A percentile compares a stretch with the other conserved stretches of the same genome.
Conservation (phyloP, 2,329 filamentous ascomycete genomes). For the Raffaelea arxii region DNA sequence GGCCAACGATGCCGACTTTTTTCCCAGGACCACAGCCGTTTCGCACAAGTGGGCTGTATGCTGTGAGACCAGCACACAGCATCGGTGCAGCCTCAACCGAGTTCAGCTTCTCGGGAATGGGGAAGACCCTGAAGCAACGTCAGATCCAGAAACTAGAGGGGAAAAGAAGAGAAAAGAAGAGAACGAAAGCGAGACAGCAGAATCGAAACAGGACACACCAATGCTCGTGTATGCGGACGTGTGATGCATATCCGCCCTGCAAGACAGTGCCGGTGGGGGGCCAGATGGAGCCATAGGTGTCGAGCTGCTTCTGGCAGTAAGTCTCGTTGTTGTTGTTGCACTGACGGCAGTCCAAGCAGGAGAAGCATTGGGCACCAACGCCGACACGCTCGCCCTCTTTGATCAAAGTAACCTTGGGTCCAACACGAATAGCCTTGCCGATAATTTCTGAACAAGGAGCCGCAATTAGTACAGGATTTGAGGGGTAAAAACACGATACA, state of each 20-base stretch:
- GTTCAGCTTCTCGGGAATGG: slow-evolving; percentile 64
- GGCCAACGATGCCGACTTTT: slow-evolving; percentile 66
- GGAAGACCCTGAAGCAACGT: slow-evolving; percentile 40
- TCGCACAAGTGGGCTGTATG: slow-evolving; percentile 67
- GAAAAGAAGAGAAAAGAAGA: not conserved
- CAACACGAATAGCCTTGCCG: slow-evolving; percentile 58
- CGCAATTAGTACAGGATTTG: not conserved
- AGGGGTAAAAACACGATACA: not conserved
- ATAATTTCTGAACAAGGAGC: slow-evolving; percentile 45
- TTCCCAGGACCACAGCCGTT: slow-evolving; percentile 68
- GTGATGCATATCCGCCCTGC: slow-evolving; percentile 44
- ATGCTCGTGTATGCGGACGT: slow-evolving; percentile 55
- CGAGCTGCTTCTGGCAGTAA: slow-evolving; percentile 51
- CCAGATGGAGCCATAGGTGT: slow-evolving; percentile 50
- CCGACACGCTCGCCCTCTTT: slow-evolving; percentile 56
- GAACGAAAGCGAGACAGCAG: not conserved
- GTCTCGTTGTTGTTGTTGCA: slow-evolving; percentile 60
- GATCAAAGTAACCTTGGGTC: slow-evolving; percentile 50
- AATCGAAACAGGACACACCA: slow-evolving; percentile 30
- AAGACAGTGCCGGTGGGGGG: slow-evolving; percentile 40
- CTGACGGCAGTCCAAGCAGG: slow-evolving; percentile 54
- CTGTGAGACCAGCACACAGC: slow-evolving; percentile 77
- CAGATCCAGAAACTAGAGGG: not conserved
- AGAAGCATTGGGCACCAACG: slow-evolving; percentile 58
- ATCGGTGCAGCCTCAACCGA: slow-evolving; percentile 61